These are phyloP conservation scores for Ogataea paraovalis DNA, from an alignment of 805 yeast species.

Conservation along the genomic window DNA sequence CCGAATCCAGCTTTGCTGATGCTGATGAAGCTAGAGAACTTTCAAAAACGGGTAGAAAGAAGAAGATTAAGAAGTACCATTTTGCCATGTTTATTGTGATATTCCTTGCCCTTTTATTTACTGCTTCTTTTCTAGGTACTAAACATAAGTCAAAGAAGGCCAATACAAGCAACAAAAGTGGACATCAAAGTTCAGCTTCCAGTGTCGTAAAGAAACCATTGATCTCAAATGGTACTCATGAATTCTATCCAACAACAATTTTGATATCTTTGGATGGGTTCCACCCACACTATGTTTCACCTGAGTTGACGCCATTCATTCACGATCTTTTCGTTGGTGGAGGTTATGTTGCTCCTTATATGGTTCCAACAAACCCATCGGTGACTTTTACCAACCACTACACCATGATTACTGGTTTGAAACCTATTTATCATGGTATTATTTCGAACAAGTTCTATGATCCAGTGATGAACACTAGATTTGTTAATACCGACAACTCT, in stretches of 20 bases:
- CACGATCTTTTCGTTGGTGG: conserved; percentile 50
- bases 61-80: conserved; percentile 8
- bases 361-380: conserved; percentile 85
- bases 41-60: conserved; percentile 1
- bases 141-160: conserved; percentile 3
- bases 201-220: conserved; percentile 15
- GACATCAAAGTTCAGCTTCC: background rate
- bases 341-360: conserved; percentile 73
- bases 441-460: conserved; percentile 81
- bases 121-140: conserved; percentile 5
- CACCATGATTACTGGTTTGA: conserved; percentile 82
- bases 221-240: conserved; percentile 59
- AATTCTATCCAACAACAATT: conserved; percentile 74
- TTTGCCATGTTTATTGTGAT: conserved; percentile 4
- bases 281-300: conserved; percentile 80
- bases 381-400: conserved; percentile 91
- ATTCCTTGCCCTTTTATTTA: conserved; percentile 7
- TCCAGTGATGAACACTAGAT: conserved; percentile 48
- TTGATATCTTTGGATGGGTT: conserved; percentile 83
- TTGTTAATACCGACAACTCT: conserved; percentile 57
- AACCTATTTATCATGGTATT: conserved; percentile 83
- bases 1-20: conserved; percentile 22
- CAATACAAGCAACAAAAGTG: background rate
- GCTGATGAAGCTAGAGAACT: conserved; percentile 7
- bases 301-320: conserved; percentile 64